These are phyloP conservation scores for Carex myosuroides DNA, from an alignment of 176 grass and related monocot genomes.

Conservation along the genomic window DNA sequence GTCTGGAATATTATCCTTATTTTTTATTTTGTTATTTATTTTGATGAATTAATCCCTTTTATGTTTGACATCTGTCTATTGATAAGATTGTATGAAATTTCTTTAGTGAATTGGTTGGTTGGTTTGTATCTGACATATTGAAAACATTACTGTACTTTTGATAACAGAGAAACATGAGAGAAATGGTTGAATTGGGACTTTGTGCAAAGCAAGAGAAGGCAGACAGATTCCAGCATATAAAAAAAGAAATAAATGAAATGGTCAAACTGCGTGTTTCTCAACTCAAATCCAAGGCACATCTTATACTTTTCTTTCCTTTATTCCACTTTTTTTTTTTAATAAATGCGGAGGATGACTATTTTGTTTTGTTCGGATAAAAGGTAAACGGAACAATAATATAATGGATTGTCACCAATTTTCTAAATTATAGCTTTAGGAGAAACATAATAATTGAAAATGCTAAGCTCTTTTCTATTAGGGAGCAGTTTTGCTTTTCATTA, in stretches of 20 bases:
- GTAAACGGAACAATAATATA: neutral
- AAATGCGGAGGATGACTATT: slow-evolving; percentile 16
- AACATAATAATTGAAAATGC: neutral
- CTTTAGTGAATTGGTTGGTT: slow-evolving; percentile 5
- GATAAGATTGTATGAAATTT: slow-evolving; percentile 22
- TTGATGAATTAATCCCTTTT: neutral
- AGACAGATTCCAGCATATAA: slow-evolving; percentile 70
- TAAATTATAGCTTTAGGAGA: neutral
- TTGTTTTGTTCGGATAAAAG: slow-evolving; percentile 24
- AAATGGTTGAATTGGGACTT: slow-evolving; percentile 88
- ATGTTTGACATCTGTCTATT: slow-evolving; percentile 2
- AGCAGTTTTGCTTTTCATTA: neutral
- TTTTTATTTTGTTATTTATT: neutral
- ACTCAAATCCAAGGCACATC: slow-evolving; percentile 56
- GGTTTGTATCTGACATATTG: slow-evolving; percentile 18
- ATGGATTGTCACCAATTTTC: neutral
- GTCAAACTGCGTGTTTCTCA: slow-evolving; percentile 52
- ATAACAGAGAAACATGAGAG: slow-evolving; percentile 90
- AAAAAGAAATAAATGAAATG: slow-evolving; percentile 89
- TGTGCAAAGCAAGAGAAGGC: slow-evolving; percentile 93
- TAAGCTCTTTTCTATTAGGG: neutral
- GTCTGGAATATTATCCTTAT: neutral
- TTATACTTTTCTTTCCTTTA: slow-evolving; percentile 1
- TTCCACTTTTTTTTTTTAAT: slow-evolving; percentile 13
- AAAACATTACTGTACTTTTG: slow-evolving; percentile 21